A percentile compares a stretch with the other conserved stretches of the same genome.
These are phyloP conservation scores for Fusarium sp. DNA, from an alignment of 2,329 filamentous ascomycete species.

Conservation along the genomic window DNA sequence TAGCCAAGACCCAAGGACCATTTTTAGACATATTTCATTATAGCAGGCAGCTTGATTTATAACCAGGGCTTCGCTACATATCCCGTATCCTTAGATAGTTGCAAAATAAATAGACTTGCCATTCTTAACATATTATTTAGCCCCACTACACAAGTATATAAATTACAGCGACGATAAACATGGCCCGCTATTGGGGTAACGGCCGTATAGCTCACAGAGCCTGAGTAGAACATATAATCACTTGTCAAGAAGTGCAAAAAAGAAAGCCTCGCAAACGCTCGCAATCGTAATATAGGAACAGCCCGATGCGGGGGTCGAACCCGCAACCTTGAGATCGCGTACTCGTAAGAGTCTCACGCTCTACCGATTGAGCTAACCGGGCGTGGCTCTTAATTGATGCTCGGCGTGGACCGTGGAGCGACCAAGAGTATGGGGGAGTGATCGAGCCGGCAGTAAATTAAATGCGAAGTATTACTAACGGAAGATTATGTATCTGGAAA, in stretches of 20 bases:
- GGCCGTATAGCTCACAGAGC: neutral
- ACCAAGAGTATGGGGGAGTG: neutral
- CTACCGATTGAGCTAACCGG: conserved; percentile 55
- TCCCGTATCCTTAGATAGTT: neutral
- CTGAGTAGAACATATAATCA: neutral
- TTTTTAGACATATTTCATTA: neutral
- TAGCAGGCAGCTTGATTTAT: neutral
- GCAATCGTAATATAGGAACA: conserved; percentile 35
- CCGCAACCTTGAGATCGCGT: conserved; percentile 62
- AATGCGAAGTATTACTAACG: neutral
- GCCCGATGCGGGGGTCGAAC: conserved; percentile 59
- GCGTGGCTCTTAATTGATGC: conserved; percentile 39
- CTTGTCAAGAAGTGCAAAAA: neutral
- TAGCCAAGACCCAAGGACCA: neutral
- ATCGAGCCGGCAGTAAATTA: neutral
- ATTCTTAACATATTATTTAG: neutral
- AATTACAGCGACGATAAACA: no score
- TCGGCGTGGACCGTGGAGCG: accelerated
- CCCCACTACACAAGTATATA: no score
- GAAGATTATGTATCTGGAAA: neutral
- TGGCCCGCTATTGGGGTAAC: no score
- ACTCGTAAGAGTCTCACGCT: conserved; percentile 71
- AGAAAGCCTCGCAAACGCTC: conserved; percentile 13
- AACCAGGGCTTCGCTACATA: neutral
- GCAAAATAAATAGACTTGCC: neutral